Percentiles rank a stretch among this genome's conserved stretches.
Evolutionary conservation across 768 basidiomycete species (phyloP).

Genomic region (Nidula microcarpa): DNA sequence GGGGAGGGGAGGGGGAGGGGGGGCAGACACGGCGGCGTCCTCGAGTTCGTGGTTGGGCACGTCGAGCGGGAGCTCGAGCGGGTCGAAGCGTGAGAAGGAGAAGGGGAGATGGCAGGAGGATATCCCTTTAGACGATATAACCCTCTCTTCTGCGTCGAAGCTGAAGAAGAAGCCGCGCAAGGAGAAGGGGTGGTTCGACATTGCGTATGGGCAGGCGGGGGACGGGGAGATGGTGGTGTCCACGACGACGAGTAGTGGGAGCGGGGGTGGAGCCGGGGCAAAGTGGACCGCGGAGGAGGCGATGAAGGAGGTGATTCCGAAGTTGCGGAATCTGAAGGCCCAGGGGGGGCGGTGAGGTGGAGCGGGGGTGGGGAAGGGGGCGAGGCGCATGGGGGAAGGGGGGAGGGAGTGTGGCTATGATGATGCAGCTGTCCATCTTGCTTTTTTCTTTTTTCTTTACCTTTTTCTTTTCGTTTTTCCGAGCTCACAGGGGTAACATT

Average conservation of each 20-base stretch:
- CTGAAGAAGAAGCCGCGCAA: no score
- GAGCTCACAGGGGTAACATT: no score
- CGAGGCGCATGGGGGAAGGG: not conserved
- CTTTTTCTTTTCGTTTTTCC: no score
- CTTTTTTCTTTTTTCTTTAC: no score
- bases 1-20: not conserved
- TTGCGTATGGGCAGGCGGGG: no score
- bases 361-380: no score
- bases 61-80: conserved; percentile 6
- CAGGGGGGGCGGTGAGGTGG: not conserved
- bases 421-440: not conserved
- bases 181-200: not conserved
- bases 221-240: no score
- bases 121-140: no score
- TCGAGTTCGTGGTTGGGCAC: conserved; percentile 4
- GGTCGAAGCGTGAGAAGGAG: not conserved
- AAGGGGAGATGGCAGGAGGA: not conserved
- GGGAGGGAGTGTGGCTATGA: not conserved
- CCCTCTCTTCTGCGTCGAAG: no score
- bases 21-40: conserved; percentile 6
- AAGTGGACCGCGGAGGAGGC: conserved; percentile 3
- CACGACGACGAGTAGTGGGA: no score
- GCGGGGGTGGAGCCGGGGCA: not conserved
- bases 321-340: conserved; percentile 10
- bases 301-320: conserved; percentile 12